These are phyloP conservation scores for Barnettozyma populi DNA, from an alignment of 805 yeast species.

Conservation along the genomic window DNA sequence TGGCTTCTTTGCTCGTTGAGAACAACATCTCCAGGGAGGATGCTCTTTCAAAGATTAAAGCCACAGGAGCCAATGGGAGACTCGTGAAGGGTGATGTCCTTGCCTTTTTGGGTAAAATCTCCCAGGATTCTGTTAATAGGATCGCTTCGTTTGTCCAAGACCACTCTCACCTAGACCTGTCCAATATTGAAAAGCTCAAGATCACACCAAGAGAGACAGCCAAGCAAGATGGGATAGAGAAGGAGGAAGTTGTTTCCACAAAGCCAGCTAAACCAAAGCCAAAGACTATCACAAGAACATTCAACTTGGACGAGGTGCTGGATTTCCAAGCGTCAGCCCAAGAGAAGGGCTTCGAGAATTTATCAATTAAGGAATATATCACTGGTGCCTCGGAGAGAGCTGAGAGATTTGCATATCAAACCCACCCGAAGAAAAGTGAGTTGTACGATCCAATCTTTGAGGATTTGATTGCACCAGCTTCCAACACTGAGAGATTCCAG, in stretches of 20 bases:
- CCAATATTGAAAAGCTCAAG: slow-evolving; percentile 46
- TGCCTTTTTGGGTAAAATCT: slow-evolving; percentile 71
- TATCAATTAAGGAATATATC: slow-evolving; percentile 28
- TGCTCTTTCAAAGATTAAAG: slow-evolving; percentile 65
- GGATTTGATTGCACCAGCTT: slow-evolving; percentile 43
- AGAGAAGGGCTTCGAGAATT: slow-evolving; percentile 17
- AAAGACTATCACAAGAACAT: slow-evolving; percentile 27
- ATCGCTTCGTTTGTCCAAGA: slow-evolving; percentile 53
- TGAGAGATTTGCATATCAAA: slow-evolving; percentile 37
- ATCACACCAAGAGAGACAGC: slow-evolving; percentile 26
- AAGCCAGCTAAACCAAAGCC: slow-evolving; percentile 24
- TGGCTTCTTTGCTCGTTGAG: slow-evolving; percentile 53
- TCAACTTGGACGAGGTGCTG: slow-evolving; percentile 26
- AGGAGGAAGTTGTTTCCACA: slow-evolving; percentile 2
- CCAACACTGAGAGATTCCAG: slow-evolving; percentile 39
- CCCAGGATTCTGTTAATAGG: slow-evolving; percentile 44
- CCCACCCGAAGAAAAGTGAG: slow-evolving; percentile 36
- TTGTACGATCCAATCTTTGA: slow-evolving; percentile 58
- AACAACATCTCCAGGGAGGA: slow-evolving; percentile 62
- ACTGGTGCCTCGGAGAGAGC: slow-evolving; percentile 43
- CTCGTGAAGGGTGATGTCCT: slow-evolving; percentile 87
- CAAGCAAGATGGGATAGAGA: slow-evolving; percentile 15
- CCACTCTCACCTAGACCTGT: slow-evolving; percentile 62
- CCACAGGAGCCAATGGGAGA: slow-evolving; percentile 88
- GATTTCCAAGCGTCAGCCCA: slow-evolving; percentile 26